A percentile compares a stretch with the other conserved stretches of the same genome.
Evolutionary conservation across 768 basidiomycete species (phyloP).

Genomic region (Podaxis carcinomalis): DNA sequence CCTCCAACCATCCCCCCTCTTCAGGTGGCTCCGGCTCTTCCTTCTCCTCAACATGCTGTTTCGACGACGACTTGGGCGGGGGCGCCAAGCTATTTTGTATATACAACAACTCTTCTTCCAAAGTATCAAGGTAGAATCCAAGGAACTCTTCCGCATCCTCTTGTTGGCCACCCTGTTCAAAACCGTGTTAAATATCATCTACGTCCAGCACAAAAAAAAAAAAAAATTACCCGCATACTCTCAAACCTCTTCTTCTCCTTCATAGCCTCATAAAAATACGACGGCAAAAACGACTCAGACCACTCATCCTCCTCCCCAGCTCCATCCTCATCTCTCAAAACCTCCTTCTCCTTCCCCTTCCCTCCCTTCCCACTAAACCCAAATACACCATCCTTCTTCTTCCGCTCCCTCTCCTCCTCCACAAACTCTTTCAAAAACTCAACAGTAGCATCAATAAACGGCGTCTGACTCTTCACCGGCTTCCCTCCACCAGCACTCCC

Average conservation of each 20-base stretch:
- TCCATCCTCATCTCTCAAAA: slow-evolving; percentile 27
- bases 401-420: slow-evolving; percentile 21
- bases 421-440: slow-evolving; percentile 79
- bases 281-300: slow-evolving; percentile 76
- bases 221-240: slow-evolving; percentile 66
- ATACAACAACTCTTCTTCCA: slow-evolving; percentile 86
- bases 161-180: slow-evolving; percentile 76
- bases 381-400: slow-evolving; percentile 19
- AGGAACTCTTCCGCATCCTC: slow-evolving; percentile 99
- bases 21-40: slow-evolving; percentile 36
- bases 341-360: slow-evolving; percentile 23
- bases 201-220: not conserved
- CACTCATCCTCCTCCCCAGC: slow-evolving; percentile 39
- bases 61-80: slow-evolving; percentile 26
- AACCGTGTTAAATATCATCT: not conserved
- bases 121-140: slow-evolving; percentile 93
- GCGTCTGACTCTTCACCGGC: slow-evolving; percentile 30
- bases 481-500: slow-evolving; percentile 19
- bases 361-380: slow-evolving; percentile 20
- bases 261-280: slow-evolving; percentile 87
- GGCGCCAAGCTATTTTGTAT: slow-evolving; percentile 53
- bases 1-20: slow-evolving; percentile 87
- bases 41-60: slow-evolving; percentile 36
- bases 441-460: slow-evolving; percentile 64
- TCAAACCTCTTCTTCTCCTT: slow-evolving; percentile 93